Evolutionary conservation across 2,329 filamentous ascomycete genomes (phyloP), one percentile per base, ranked within the genome.

Genomic region (Alternaria longipes): DNA sequence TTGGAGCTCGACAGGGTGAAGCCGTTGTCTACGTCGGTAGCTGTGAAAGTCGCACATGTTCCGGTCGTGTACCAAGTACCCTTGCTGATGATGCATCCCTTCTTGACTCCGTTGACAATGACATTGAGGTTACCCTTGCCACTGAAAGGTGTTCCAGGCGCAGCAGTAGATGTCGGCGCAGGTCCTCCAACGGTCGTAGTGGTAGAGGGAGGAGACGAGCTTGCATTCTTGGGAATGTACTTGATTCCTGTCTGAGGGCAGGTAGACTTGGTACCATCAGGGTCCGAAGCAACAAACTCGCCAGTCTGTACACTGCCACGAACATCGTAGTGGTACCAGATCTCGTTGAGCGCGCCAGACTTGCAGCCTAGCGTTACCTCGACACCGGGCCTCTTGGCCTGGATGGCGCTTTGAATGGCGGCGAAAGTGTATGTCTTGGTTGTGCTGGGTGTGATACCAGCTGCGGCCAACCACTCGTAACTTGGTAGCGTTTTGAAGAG

Each of bases 41-140:
- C 87, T 0, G 84, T 87, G 74, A 87, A 90, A 0, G 86, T 90
- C 1, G 90, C 90, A 71, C 89, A 91, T 0, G 89, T 90, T 2
- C 89, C 89, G 1, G 82, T 84, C 0, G 84, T 83, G 71, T 90
- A 92, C 90, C 90, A 92, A 0, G 84, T 86, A 0, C 90, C 90
- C 9, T 79, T 82, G 56, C 84, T 84, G 72, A 91, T 92, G 59
- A 92, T 83, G 67, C 89, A 92, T n/a, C 90, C 90, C 8, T 81
- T 83, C 49, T 80, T 73, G n/a, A 71, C 72, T 4, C 85, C 83
- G 18, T 79, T 75, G 4, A 82, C 80, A 26, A 82, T 71, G 3
- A 90, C 87, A 55, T 88, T 84, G 41, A 91, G 74, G 66, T 84
- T 85, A 0, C 90, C 90, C 32, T 80, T 83, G 1, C 89, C 89